A percentile compares a stretch with the other conserved stretches of the same genome.
These are phyloP conservation scores for Allium cepa DNA, from an alignment of 106 monocot species.

Conservation along the genomic window DNA sequence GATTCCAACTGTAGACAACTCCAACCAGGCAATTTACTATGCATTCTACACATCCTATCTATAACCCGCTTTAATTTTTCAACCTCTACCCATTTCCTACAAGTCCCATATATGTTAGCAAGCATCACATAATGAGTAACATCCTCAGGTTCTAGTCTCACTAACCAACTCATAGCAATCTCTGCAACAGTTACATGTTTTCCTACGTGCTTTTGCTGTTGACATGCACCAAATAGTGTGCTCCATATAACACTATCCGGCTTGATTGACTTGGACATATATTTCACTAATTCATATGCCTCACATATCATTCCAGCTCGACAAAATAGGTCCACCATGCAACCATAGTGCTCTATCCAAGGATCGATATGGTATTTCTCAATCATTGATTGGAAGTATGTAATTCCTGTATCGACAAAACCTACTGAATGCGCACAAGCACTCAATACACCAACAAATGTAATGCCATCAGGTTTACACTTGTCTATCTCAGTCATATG, in stretches of 20 bases:
- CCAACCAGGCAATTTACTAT: constrained; percentile 10
- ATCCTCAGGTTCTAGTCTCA: constrained; percentile 16
- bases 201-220: background rate
- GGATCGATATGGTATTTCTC: constrained; percentile 26
- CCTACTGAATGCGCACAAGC: constrained; percentile 56
- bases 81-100: constrained; percentile 14
- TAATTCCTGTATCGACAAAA: constrained; percentile 29
- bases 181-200: constrained; percentile 10
- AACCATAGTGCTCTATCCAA: constrained; percentile 66
- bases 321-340: constrained; percentile 52
- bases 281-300: constrained; percentile 10
- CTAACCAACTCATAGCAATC: constrained; percentile 13
- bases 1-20: constrained; percentile 33
- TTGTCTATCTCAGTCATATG: constrained; percentile 19
- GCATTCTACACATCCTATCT: constrained; percentile 6
- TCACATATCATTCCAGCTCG: constrained; percentile 25
- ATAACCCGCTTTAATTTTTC: constrained; percentile 10
- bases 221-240: constrained; percentile 13
- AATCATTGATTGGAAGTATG: constrained; percentile 35
- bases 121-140: constrained; percentile 19
- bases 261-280: constrained; percentile 10
- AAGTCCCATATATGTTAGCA: constrained; percentile 14
- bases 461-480: constrained; percentile 41
- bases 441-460: constrained; percentile 39
- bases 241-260: constrained; percentile 27